Evolutionary conservation across 768 basidiomycete genomes (phyloP).

Genomic region (Baorangia bicolor): DNA sequence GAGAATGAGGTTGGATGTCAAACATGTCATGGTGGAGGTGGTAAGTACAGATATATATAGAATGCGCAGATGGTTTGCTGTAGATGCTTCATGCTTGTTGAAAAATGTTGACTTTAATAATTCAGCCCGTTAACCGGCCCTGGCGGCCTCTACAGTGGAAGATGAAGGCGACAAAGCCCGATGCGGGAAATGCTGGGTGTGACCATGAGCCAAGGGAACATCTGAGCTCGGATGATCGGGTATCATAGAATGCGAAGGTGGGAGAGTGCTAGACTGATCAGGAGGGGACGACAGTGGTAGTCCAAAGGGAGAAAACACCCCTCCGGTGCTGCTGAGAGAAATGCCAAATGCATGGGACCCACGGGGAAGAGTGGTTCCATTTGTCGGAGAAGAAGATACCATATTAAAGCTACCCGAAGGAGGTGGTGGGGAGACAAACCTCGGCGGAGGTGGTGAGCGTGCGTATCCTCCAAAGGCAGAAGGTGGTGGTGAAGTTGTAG

Average conservation of each 20-base stretch:
- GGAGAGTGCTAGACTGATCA: slow-evolving; percentile 26
- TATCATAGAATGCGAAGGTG: slow-evolving; percentile 35
- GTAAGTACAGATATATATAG: slow-evolving; percentile 42
- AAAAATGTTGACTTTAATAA: slow-evolving; percentile 39
- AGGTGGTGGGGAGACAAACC: slow-evolving; percentile 35
- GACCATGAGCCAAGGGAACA: slow-evolving; percentile 32
- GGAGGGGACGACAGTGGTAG: slow-evolving; percentile 33
- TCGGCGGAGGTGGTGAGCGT: slow-evolving; percentile 35
- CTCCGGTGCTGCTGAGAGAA: slow-evolving; percentile 28
- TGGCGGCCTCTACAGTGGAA: slow-evolving; percentile 39
- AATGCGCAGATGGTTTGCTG: slow-evolving; percentile 40
- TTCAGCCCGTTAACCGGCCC: slow-evolving; percentile 39
- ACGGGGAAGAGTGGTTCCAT: slow-evolving; percentile 28
- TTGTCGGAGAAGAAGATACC: slow-evolving; percentile 24
- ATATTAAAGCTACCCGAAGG: slow-evolving; percentile 31
- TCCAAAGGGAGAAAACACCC: slow-evolving; percentile 33
- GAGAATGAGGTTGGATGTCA: slow-evolving; percentile 33
- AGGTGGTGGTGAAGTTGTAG: slow-evolving; percentile 25
- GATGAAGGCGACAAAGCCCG: slow-evolving; percentile 39
- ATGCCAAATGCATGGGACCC: slow-evolving; percentile 34
- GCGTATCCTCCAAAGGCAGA: slow-evolving; percentile 28
- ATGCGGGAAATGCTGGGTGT: slow-evolving; percentile 39
- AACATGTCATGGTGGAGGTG: slow-evolving; percentile 33
- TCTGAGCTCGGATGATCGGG: slow-evolving; percentile 37
- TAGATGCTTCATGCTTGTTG: slow-evolving; percentile 41